A percentile compares a stretch with the other conserved stretches of the same genome.
These are phyloP conservation scores for Pulveroboletus sp. DNA, from an alignment of 768 basidiomycete genomes.

Conservation along the genomic window DNA sequence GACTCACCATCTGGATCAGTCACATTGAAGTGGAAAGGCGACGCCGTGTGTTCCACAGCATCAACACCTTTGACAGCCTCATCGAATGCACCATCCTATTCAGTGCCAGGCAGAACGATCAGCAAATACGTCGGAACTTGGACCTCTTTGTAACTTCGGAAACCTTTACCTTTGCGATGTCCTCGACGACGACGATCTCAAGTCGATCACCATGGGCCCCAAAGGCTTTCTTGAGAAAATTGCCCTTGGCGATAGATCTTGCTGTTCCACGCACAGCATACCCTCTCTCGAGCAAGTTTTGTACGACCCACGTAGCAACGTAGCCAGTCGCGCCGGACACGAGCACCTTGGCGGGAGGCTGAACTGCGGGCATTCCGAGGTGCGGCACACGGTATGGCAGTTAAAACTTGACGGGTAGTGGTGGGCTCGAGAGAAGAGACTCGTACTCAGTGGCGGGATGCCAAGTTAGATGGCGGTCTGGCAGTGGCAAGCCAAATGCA, in stretches of 20 bases:
- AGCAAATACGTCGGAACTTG: too few species aligned
- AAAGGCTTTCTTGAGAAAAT: slow-evolving; percentile 53
- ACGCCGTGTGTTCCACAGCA: slow-evolving; percentile 66
- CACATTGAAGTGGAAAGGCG: slow-evolving; percentile 49
- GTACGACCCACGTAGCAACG: slow-evolving; percentile 45
- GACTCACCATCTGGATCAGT: slow-evolving; percentile 39
- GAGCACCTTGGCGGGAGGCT: too few species aligned
- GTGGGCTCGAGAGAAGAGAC: not conserved
- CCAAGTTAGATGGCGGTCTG: too few species aligned
- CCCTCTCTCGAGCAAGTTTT: slow-evolving; percentile 48
- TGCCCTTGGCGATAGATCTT: slow-evolving; percentile 54
- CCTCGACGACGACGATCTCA: too few species aligned
- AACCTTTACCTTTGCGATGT: slow-evolving; percentile 61
- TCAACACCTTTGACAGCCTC: slow-evolving; percentile 74
- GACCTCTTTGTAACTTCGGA: too few species aligned
- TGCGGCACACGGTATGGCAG: too few species aligned
- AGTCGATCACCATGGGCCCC: slow-evolving; percentile 52
- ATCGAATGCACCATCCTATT: slow-evolving; percentile 68
- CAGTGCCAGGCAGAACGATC: not conserved
- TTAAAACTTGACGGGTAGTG: too few species aligned
- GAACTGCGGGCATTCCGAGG: slow-evolving; percentile 27
- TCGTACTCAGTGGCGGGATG: too few species aligned
- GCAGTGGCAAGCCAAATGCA: too few species aligned
- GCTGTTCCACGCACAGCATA: slow-evolving; percentile 71
- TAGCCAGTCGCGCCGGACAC: too few species aligned